These are phyloP conservation scores for Leccinum variicolor DNA, from an alignment of 768 basidiomycete species.

Conservation along the genomic window DNA sequence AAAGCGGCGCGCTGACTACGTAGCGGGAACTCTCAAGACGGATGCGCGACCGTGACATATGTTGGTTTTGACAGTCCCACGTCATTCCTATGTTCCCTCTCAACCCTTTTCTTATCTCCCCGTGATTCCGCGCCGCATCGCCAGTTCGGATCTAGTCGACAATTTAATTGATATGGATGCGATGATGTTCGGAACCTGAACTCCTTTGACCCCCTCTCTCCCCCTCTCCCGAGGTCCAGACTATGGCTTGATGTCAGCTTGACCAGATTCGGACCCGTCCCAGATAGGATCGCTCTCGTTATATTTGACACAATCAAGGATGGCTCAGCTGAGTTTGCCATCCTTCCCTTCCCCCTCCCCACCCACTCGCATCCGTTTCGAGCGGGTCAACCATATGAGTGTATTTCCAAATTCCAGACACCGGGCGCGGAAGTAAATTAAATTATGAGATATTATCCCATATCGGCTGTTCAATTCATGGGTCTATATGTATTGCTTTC, in stretches of 20 bases:
- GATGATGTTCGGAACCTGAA: neutral
- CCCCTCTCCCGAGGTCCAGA: slow-evolving; percentile 8
- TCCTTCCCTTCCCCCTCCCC: neutral
- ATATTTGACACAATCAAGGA: slow-evolving; percentile 8
- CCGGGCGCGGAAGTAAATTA: slow-evolving; percentile 12
- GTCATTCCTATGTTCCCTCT: slow-evolving; percentile 12
- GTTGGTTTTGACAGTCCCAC: slow-evolving; percentile 18
- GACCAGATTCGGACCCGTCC: slow-evolving; percentile 19
- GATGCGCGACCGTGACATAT: neutral
- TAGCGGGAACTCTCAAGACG: neutral
- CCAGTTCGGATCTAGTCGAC: slow-evolving; percentile 13
- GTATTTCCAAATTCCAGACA: slow-evolving; percentile 1
- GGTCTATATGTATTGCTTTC: neutral
- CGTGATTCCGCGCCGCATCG: slow-evolving; percentile 7
- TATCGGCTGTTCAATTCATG: neutral
- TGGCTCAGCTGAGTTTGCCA: slow-evolving; percentile 7
- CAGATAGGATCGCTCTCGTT: slow-evolving; percentile 7
- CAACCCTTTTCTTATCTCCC: slow-evolving; percentile 13
- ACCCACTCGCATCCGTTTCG: slow-evolving; percentile 13
- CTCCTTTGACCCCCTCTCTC: neutral
- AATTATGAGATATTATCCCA: slow-evolving; percentile 15
- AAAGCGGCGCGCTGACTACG: no score
- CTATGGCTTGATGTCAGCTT: slow-evolving; percentile 5
- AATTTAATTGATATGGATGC: slow-evolving; percentile 1
- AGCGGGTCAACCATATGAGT: slow-evolving; percentile 14